A percentile compares a stretch with the other conserved stretches of the same genome.
phyloP scores from a whole-genome alignment of 2,329 filamentous ascomycete genomes.

The Aspergillus neoniger region DNA sequence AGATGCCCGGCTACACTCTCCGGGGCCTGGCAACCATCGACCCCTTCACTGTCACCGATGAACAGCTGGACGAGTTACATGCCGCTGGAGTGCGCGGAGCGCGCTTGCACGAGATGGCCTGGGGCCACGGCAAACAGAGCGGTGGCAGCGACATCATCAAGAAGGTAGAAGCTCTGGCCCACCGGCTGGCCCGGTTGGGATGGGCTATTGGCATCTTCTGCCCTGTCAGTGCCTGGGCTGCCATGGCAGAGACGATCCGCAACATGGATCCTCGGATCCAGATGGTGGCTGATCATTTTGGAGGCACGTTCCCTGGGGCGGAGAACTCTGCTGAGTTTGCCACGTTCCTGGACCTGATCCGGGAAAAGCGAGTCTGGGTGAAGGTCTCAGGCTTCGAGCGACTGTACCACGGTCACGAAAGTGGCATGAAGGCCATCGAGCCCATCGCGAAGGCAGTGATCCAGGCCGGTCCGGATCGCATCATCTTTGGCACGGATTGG shows the following conservation, averaged over 20 bases:
- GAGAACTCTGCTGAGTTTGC: neutral
- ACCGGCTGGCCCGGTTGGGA: neutral
- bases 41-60: neutral
- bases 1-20: neutral
- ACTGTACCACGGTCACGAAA: neutral
- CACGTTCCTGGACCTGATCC: conserved; percentile 1
- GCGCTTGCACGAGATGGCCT: conserved; percentile 1
- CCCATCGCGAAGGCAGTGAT: neutral
- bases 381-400: neutral
- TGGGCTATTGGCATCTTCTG: conserved; percentile 2
- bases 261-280: neutral
- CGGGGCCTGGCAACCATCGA: neutral
- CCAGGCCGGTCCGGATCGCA: neutral
- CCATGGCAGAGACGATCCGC: neutral
- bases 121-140: neutral
- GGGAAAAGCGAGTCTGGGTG: neutral
- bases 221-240: neutral
- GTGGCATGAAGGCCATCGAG: neutral
- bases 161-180: neutral
- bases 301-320: neutral
- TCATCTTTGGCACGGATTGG: neutral
- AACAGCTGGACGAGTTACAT: neutral
- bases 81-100: neutral
- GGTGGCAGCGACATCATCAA: neutral
- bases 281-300: conserved; percentile 1